Percentiles rank a stretch among this genome's conserved stretches.
phyloP scores from a whole-genome alignment of 257 asterid genomes.

The Solanum dulcamara region DNA sequence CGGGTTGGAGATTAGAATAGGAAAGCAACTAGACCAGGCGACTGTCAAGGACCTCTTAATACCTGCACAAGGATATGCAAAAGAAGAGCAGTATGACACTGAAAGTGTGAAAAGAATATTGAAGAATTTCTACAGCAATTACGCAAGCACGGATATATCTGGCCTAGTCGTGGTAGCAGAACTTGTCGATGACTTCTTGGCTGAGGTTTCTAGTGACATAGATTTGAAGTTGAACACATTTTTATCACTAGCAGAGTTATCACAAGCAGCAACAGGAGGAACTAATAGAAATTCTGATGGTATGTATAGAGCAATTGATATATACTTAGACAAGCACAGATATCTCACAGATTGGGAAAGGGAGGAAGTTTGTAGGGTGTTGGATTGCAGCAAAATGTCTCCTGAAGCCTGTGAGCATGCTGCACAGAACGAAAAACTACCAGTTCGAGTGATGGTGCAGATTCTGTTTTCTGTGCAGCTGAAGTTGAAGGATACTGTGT shows the following conservation, averaged over 20 bases:
- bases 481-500: conserved; percentile 41
- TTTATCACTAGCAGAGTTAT: conserved; percentile 26
- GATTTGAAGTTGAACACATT: conserved; percentile 34
- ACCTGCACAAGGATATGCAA: conserved; percentile 49
- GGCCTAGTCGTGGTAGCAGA: conserved; percentile 36
- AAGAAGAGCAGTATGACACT: conserved; percentile 41
- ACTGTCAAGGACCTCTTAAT: conserved; percentile 39
- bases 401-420: conserved; percentile 61
- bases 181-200: conserved; percentile 50
- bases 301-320: conserved; percentile 54
- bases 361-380: conserved; percentile 40
- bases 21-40: conserved; percentile 51
- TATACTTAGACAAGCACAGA: conserved; percentile 58
- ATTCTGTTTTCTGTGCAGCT: conserved; percentile 46
- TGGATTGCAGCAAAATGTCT: conserved; percentile 59
- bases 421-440: conserved; percentile 47
- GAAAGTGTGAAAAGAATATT: conserved; percentile 61
- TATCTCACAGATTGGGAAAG: conserved; percentile 50
- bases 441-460: conserved; percentile 61
- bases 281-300: conserved; percentile 30
- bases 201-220: conserved; percentile 50
- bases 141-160: conserved; percentile 4
- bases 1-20: conserved; percentile 51
- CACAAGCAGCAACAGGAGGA: conserved; percentile 36
- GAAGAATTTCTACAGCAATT: conserved; percentile 44